Evolutionary conservation across 208 protist species (phyloP).

Genomic region (Lotmaria passim): DNA sequence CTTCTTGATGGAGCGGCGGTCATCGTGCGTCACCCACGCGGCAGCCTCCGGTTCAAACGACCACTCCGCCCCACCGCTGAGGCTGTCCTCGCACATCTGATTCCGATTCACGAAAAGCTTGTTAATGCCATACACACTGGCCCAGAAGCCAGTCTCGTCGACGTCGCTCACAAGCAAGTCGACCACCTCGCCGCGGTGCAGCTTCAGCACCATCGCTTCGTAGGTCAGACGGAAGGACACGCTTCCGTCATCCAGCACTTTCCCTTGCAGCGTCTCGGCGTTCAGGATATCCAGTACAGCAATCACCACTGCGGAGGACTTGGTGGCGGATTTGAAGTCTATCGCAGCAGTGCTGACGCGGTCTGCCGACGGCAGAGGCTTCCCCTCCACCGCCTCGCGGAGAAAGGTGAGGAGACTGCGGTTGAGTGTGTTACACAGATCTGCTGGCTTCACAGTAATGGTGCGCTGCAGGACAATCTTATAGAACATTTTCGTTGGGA

Average conservation of each 20-base stretch:
- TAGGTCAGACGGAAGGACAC: constrained; percentile 83
- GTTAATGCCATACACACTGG: constrained; percentile 74
- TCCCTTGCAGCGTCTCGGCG: constrained; percentile 68
- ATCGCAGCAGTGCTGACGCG: constrained; percentile 33
- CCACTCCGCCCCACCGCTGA: constrained; percentile 43
- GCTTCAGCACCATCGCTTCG: constrained; percentile 82
- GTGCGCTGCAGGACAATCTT: constrained; percentile 77
- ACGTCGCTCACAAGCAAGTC: constrained; percentile 76
- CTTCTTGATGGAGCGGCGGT: constrained; percentile 61
- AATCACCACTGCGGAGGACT: constrained; percentile 80
- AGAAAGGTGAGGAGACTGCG: constrained; percentile 73
- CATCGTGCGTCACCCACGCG: constrained; percentile 70
- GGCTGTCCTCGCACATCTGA: constrained; percentile 57
- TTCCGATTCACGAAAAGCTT: constrained; percentile 77
- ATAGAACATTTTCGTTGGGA: constrained; percentile 85
- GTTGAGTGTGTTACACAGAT: constrained; percentile 69
- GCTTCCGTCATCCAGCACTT: constrained; percentile 79
- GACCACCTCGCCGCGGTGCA: constrained; percentile 85
- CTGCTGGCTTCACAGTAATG: constrained; percentile 65
- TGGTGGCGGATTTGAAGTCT: constrained; percentile 43
- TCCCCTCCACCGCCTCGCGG: constrained; percentile 75
- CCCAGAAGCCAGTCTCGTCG: constrained; percentile 77
- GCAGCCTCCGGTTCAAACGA: constrained; percentile 68
- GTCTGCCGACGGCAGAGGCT: constrained; percentile 63
- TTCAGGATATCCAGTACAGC: constrained; percentile 84